These are phyloP conservation scores for Curvularia spicifera DNA, from an alignment of 2,329 filamentous ascomycete genomes.

Conservation along the genomic window DNA sequence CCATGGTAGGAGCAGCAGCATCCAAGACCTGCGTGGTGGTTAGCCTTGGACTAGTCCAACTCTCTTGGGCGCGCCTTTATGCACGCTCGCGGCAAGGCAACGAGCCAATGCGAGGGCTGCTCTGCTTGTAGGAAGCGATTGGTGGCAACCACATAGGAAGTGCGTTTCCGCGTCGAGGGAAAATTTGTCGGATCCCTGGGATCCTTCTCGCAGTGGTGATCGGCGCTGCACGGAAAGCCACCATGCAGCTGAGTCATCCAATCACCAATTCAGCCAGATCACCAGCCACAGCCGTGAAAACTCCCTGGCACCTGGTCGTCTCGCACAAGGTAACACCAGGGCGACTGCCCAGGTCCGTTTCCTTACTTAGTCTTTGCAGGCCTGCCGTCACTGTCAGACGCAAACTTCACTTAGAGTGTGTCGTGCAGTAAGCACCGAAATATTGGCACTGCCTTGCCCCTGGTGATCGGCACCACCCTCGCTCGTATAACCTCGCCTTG, in stretches of 20 bases:
- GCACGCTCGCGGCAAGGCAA: neutral
- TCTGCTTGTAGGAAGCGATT: too few relatives aligned
- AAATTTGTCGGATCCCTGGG: neutral
- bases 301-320: too few relatives aligned
- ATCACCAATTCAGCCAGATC: neutral
- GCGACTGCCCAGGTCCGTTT: neutral
- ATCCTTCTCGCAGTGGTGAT: neutral
- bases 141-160: neutral
- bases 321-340: too few relatives aligned
- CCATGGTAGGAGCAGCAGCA: neutral
- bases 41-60: neutral
- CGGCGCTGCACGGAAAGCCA: neutral
- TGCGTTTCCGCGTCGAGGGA: neutral
- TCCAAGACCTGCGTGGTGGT: neutral
- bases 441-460: constrained; percentile 23
- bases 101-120: neutral
- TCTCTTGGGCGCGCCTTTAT: neutral
- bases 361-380: neutral
- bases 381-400: constrained; percentile 11
- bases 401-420: constrained; percentile 11
- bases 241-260: neutral
- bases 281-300: constrained; percentile 6
- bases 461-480: constrained; percentile 19
- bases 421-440: constrained; percentile 24
- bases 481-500: constrained; percentile 5